phyloP scores from a whole-genome alignment of 2,329 filamentous ascomycete species.

The Ustilaginoidea virens region DNA sequence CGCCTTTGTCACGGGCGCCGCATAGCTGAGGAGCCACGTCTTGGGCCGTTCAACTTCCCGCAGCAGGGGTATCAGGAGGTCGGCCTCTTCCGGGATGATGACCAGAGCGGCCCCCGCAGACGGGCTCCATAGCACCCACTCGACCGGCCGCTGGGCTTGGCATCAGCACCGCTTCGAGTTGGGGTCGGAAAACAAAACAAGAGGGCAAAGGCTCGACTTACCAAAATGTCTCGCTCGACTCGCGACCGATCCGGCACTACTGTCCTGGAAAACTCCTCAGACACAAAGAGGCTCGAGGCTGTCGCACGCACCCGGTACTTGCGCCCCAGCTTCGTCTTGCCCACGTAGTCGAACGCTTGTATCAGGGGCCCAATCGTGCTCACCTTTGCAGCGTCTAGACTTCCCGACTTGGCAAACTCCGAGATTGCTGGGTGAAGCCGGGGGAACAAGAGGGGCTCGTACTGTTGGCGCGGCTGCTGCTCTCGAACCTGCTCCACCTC shows the following conservation, averaged over 20 bases:
- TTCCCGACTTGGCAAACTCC: slow-evolving; percentile 28
- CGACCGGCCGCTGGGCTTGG: slow-evolving; percentile 27
- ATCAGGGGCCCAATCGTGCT: slow-evolving; percentile 10
- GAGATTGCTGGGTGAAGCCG: slow-evolving; percentile 31
- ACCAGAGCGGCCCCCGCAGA: slow-evolving; percentile 33
- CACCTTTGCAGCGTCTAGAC: slow-evolving; percentile 4
- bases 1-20: slow-evolving; percentile 40
- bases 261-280: slow-evolving; percentile 10
- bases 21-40: slow-evolving; percentile 38
- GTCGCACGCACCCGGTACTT: slow-evolving; percentile 11
- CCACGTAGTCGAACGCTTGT: slow-evolving; percentile 25
- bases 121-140: slow-evolving; percentile 45
- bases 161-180: background rate
- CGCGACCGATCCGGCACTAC: too few species aligned
- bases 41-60: slow-evolving; percentile 5
- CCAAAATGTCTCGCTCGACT: slow-evolving; percentile 6
- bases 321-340: slow-evolving; percentile 11
- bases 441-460: slow-evolving; percentile 23
- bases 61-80: slow-evolving; percentile 33
- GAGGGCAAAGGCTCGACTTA: too few species aligned
- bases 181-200: too few species aligned
- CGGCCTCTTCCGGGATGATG: slow-evolving; percentile 47
- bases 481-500: slow-evolving; percentile 43
- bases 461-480: slow-evolving; percentile 28
- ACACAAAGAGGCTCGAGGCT: slow-evolving; percentile 18